Percentiles rank a stretch among this genome's conserved stretches.
These are phyloP conservation scores for Pseudonitzschia multiseries DNA, from an alignment of 108 stramenopile genomes.

Conservation along the genomic window DNA sequence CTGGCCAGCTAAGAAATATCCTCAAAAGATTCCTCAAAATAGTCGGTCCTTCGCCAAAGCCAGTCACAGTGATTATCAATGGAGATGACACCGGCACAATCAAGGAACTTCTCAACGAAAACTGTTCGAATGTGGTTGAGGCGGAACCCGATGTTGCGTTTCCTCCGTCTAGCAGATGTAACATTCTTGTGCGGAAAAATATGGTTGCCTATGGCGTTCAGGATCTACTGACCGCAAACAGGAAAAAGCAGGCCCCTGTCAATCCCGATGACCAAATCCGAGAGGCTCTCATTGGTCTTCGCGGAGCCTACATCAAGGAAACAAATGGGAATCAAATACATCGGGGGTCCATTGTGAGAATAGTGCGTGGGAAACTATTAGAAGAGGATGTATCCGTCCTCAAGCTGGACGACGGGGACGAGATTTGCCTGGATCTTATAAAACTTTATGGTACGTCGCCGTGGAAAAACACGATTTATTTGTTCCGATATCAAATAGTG, in stretches of 20 bases:
- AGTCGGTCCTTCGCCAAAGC: neutral
- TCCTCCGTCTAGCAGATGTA: neutral
- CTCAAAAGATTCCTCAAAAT: slow-evolving; percentile 29
- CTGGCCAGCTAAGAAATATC: slow-evolving; percentile 44
- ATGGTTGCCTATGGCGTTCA: neutral
- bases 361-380: neutral
- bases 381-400: slow-evolving; percentile 3
- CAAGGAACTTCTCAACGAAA: neutral
- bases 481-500: too few relatives aligned
- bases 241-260: neutral
- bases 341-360: neutral
- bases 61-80: slow-evolving; percentile 42
- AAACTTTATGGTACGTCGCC: slow-evolving; percentile 2
- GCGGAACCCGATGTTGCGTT: slow-evolving; percentile 14
- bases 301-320: slow-evolving; percentile 34
- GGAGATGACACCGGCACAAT: slow-evolving; percentile 66
- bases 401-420: neutral
- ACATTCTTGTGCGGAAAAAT: neutral
- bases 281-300: slow-evolving; percentile 38
- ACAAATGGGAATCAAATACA: neutral
- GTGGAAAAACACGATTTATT: too few relatives aligned
- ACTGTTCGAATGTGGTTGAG: neutral
- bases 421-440: neutral
- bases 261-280: slow-evolving; percentile 27
- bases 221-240: slow-evolving; percentile 23